phyloP scores from a whole-genome alignment of 2,329 filamentous ascomycete genomes.

The Lachnellula hyalina region DNA sequence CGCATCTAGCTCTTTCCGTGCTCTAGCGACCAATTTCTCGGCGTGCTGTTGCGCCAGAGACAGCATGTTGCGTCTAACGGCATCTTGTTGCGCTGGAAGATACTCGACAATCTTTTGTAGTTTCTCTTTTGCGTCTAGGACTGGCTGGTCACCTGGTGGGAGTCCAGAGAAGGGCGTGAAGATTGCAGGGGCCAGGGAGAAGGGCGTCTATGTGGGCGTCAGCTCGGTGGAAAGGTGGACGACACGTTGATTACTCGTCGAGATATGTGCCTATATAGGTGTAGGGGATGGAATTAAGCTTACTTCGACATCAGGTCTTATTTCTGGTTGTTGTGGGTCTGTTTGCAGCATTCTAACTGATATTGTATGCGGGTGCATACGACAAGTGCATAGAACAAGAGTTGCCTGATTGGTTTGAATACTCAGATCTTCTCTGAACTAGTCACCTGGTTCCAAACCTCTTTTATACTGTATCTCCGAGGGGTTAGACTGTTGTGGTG shows the following conservation, averaged over 20 bases:
- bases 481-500: background rate
- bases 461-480: background rate
- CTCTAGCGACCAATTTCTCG: conserved; percentile 4
- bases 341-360: background rate
- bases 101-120: conserved; percentile 19
- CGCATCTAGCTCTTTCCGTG: conserved; percentile 11
- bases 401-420: too few relatives aligned
- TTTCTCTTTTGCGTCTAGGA: conserved; percentile 8
- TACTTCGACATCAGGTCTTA: background rate
- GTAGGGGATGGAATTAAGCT: background rate
- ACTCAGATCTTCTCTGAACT: too few relatives aligned
- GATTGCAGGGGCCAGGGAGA: conserved; percentile 16
- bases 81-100: conserved; percentile 20
- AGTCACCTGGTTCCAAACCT: background rate
- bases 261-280: too few relatives aligned
- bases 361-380: background rate
- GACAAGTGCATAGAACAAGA: too few relatives aligned
- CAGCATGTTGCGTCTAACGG: conserved; percentile 20
- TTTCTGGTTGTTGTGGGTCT: background rate
- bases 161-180: conserved; percentile 24
- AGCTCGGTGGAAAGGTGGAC: background rate
- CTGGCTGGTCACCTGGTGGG: background rate
- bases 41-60: conserved; percentile 12
- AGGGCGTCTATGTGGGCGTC: background rate
- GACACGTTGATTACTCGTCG: background rate